Evolutionary conservation across 2,329 filamentous ascomycete genomes (phyloP), one percentile per base, ranked within the genome.

Genomic region (Triangularia verruculosa): DNA sequence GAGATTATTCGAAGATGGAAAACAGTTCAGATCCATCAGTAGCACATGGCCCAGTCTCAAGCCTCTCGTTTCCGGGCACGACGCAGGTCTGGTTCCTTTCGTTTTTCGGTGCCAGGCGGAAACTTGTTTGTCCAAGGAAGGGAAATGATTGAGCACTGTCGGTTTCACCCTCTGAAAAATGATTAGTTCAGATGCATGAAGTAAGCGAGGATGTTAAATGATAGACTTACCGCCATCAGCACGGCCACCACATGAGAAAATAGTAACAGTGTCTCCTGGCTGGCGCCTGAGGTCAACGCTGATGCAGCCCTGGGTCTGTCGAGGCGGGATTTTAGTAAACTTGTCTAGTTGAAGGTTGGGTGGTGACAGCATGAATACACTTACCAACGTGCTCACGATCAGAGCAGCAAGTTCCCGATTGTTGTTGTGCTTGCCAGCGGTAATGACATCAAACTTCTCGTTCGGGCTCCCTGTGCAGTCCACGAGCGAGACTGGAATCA

Each of bases 241-340:
- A 34, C 81, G 76, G 9, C 82, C 82, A 25, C 82, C 82, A 65
- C 82, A 84, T 1, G 81, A 82, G 65, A 84, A 84, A 17, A 84
- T 61, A 4, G 72, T 81, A 25, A 84, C 81, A 1, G 78, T 81
- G 60, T 84, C 81, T 1, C 77, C 78, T 2, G 72, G 70, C 4
- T 73, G 70, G 17, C 81, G 74, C 20, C 82, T 75, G 15, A 71
- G 72, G 63, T 84, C 82, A 54, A 83, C 80, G 72, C 78, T 82
- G 54, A 84, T 74, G 63, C 82, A 84, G n/a, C 82, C 82, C 59
- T 83, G 67, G 5, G 69, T 71, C 69, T 71, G 17, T 25, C 1
- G 8, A 22, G 43, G 52, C 30, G 30, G n/a, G 25, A n/a, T 28
- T 15, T 54, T 27, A 54, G 51, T 54, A 25, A 25, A 15, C 9